These are phyloP conservation scores for Globisporangium sylvaticum DNA, from an alignment of 352 stramenopile species.

Conservation along the genomic window DNA sequence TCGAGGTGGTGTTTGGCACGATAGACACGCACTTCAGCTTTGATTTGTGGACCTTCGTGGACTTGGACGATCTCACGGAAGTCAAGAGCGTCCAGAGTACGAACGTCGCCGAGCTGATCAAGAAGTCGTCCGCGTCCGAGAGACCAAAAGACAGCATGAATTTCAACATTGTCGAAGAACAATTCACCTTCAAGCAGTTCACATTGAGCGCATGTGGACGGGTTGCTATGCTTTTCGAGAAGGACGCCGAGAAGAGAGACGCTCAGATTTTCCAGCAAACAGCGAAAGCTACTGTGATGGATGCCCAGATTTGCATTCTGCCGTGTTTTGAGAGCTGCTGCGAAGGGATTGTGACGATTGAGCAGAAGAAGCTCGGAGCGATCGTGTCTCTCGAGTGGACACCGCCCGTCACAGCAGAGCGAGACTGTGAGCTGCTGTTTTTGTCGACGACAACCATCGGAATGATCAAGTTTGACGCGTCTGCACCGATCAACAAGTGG, in stretches of 20 bases:
- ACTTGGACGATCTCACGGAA: conserved; percentile 45
- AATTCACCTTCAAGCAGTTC: conserved; percentile 46
- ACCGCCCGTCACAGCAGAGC: conserved; percentile 40
- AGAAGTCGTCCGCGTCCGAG: conserved; percentile 15
- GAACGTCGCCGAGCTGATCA: conserved; percentile 34
- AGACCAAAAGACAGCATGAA: conserved; percentile 29
- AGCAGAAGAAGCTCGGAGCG: conserved; percentile 54
- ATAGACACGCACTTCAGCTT: conserved; percentile 37
- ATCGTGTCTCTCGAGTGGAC: conserved; percentile 69
- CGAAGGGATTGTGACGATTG: conserved; percentile 50
- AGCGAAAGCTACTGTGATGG: neutral
- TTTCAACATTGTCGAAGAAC: conserved; percentile 35
- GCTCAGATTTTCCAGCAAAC: neutral
- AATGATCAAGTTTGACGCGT: conserved; percentile 52
- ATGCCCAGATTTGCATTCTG: conserved; percentile 44
- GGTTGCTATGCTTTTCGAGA: conserved; percentile 50
- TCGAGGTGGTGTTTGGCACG: conserved; percentile 41
- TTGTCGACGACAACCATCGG: conserved; percentile 62
- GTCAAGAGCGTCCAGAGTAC: conserved; percentile 37
- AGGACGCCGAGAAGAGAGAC: neutral
- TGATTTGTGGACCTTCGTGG: conserved; percentile 53
- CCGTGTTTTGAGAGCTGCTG: conserved; percentile 42
- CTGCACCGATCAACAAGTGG: conserved; percentile 41
- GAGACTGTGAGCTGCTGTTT: conserved; percentile 58
- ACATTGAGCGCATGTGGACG: conserved; percentile 50